phyloP scores from a whole-genome alignment of 306 rosid species.

The Dalbergia oliveri region DNA sequence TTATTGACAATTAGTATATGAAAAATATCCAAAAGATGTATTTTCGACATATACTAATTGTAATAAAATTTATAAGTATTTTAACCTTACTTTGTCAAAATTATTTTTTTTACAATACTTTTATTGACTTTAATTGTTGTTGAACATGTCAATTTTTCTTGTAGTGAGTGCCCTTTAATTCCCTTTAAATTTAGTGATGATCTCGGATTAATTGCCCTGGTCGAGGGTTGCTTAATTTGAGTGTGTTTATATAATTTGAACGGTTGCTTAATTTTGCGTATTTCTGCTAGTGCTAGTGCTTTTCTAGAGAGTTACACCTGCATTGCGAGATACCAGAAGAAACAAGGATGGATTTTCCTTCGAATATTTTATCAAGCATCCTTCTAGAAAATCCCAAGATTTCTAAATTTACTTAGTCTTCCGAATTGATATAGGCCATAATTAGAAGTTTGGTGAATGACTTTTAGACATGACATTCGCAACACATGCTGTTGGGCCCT shows the following conservation, averaged over 20 bases:
- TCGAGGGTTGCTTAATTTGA: not conserved
- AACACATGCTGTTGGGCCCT: conserved; percentile 48
- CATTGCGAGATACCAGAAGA: not conserved
- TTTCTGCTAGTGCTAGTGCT: not conserved
- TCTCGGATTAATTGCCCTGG: not conserved
- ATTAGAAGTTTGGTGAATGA: conserved; percentile 42
- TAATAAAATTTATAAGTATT: too few species aligned
- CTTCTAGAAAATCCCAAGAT: conserved; percentile 21
- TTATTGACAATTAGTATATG: too few species aligned
- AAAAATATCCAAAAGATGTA: too few species aligned
- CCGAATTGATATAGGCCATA: not conserved
- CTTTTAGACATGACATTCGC: conserved; percentile 6
- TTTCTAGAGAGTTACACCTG: not conserved
- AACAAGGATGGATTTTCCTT: conserved; percentile 4
- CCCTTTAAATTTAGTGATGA: not conserved
- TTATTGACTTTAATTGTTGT: too few species aligned
- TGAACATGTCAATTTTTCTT: too few species aligned
- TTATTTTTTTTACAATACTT: too few species aligned
- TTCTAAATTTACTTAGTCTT: not conserved
- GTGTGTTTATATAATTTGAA: not conserved
- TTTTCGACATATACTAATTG: too few species aligned
- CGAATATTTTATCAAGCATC: conserved; percentile 26
- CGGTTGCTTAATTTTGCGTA: not conserved
- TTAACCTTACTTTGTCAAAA: too few species aligned
- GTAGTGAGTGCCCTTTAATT: not conserved